phyloP scores from a whole-genome alignment of 331 rosid genomes.

The Prunus yedoensis region DNA sequence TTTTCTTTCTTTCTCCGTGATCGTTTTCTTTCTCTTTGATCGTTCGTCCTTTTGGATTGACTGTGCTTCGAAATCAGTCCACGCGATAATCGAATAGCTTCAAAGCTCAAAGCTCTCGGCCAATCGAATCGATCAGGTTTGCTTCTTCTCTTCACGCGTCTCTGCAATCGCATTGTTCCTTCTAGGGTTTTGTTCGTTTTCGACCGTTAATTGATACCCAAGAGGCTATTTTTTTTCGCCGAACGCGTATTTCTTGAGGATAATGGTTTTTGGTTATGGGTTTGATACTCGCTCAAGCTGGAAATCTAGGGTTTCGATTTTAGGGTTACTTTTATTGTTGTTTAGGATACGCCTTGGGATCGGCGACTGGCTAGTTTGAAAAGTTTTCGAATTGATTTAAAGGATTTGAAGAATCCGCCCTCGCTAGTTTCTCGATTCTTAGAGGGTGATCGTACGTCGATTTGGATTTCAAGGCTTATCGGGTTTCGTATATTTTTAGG shows the following conservation, averaged over 20 bases:
- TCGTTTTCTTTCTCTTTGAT: neutral
- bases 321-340: neutral
- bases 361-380: neutral
- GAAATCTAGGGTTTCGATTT: neutral
- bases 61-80: neutral
- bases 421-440: neutral
- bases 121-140: slow-evolving; percentile 16
- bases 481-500: neutral
- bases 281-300: neutral
- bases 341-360: neutral
- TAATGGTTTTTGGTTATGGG: neutral
- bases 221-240: neutral
- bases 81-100: neutral
- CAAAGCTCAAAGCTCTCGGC: neutral
- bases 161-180: slow-evolving; percentile 9
- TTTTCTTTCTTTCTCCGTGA: neutral
- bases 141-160: slow-evolving; percentile 15
- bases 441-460: neutral
- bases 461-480: neutral
- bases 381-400: neutral
- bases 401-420: neutral
- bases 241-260: neutral
- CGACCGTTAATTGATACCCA: slow-evolving; percentile 7
- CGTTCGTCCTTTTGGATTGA: neutral
- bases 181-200: slow-evolving; percentile 11